These are phyloP conservation scores for Murraya paniculata DNA, from an alignment of 345 rosid genomes.

Conservation along the genomic window DNA sequence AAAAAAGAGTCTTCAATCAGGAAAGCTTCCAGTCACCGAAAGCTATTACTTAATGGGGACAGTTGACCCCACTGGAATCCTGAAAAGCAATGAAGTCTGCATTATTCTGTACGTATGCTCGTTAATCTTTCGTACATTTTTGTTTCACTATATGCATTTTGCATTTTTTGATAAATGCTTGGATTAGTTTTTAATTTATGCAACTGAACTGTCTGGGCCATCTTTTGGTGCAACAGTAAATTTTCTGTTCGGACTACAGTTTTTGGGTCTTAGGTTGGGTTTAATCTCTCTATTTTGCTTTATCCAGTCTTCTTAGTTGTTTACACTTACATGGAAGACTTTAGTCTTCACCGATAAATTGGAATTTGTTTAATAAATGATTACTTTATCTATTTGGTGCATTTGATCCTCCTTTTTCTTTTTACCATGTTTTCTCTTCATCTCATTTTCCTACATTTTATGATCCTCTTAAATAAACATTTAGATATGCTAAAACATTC, in stretches of 20 bases:
- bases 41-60: constrained; percentile 88
- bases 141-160: neutral
- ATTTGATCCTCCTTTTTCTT: neutral
- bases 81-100: constrained; percentile 71
- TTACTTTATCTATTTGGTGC: neutral
- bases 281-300: neutral
- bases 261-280: neutral
- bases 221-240: neutral
- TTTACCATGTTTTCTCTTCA: neutral
- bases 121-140: neutral
- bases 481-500: neutral
- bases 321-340: neutral
- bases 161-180: neutral
- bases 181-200: neutral
- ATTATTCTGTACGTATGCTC: constrained; percentile 59
- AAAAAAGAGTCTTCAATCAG: constrained; percentile 51
- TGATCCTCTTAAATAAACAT: neutral
- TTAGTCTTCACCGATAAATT: neutral
- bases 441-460: neutral
- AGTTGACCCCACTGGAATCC: constrained; percentile 66
- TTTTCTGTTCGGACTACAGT: neutral
- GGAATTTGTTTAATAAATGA: neutral
- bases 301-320: neutral
- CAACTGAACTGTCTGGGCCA: neutral
- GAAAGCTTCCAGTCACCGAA: constrained; percentile 60